These are phyloP conservation scores for Botryotinia calthae DNA, from an alignment of 2,329 filamentous ascomycete species.

Conservation along the genomic window DNA sequence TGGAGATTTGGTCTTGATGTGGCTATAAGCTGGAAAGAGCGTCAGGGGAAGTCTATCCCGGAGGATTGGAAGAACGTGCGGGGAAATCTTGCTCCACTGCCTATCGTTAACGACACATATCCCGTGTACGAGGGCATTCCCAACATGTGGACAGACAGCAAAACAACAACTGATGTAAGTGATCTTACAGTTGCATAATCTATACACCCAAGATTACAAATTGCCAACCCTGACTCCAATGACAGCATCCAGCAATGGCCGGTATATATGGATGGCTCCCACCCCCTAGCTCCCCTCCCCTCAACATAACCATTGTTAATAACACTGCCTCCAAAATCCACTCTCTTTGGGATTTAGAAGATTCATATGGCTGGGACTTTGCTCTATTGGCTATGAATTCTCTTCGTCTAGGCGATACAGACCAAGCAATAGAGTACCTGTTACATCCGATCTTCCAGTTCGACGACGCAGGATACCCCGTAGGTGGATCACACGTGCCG, in stretches of 20 bases:
- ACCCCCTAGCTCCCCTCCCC: conserved; percentile 36
- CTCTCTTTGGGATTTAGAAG: conserved; percentile 44
- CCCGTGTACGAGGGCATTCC: conserved; percentile 54
- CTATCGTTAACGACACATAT: conserved; percentile 50
- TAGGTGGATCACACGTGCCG: conserved; percentile 51
- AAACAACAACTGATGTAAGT: conserved; percentile 12
- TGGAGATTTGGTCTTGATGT: conserved; percentile 59
- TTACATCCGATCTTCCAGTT: conserved; percentile 52
- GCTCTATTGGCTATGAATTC: conserved; percentile 48
- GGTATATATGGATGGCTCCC: conserved; percentile 47
- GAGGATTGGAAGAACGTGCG: conserved; percentile 48
- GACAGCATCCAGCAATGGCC: conserved; percentile 46
- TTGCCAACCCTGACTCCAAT: conserved; percentile 29
- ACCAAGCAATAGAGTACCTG: conserved; percentile 44
- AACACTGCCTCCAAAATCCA: conserved; percentile 43
- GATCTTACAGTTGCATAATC: neutral
- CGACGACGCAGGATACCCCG: conserved; percentile 55
- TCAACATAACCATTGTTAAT: conserved; percentile 41
- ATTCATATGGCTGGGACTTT: conserved; percentile 48
- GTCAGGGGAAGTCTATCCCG: conserved; percentile 47
- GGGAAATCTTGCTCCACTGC: conserved; percentile 53
- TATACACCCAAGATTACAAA: neutral
- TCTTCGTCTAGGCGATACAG: conserved; percentile 43
- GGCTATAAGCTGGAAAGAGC: conserved; percentile 51
- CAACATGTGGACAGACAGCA: conserved; percentile 42